A percentile compares a stretch with the other conserved stretches of the same genome.
phyloP scores from a whole-genome alignment of 202 grass and related monocot genomes.

The Hordeum pubiflorum region DNA sequence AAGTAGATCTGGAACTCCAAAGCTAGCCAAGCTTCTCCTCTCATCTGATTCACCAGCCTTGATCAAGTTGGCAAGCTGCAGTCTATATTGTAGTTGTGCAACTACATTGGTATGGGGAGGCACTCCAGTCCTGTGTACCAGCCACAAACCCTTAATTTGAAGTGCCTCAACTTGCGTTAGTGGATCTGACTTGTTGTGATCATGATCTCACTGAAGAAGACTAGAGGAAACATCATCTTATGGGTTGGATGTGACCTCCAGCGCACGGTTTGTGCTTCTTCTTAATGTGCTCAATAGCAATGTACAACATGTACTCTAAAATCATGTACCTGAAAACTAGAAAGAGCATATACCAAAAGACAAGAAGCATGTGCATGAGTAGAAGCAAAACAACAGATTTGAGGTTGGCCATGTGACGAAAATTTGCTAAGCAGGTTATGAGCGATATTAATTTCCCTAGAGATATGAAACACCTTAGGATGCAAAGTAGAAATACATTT shows the following conservation, averaged over 20 bases:
- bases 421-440: too few species aligned
- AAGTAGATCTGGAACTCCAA: too few species aligned
- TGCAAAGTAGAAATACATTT: too few species aligned
- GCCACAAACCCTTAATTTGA: slow-evolving; percentile 78
- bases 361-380: too few species aligned
- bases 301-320: too few species aligned
- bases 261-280: background rate
- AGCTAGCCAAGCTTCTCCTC: slow-evolving; percentile 3
- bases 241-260: slow-evolving; percentile 30
- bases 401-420: too few species aligned
- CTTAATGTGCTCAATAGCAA: too few species aligned
- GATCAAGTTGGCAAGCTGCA: slow-evolving; percentile 86
- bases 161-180: slow-evolving; percentile 65
- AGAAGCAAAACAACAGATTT: too few species aligned
- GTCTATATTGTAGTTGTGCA: slow-evolving; percentile 75
- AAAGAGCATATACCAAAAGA: too few species aligned
- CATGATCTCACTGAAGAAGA: slow-evolving; percentile 22
- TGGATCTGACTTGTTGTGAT: slow-evolving; percentile 36
- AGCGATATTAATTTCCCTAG: too few species aligned
- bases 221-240: slow-evolving; percentile 20
- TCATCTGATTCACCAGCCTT: slow-evolving; percentile 62
- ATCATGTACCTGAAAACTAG: too few species aligned
- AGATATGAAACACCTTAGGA: too few species aligned
- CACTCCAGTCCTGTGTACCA: slow-evolving; percentile 61
- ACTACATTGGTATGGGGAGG: slow-evolving; percentile 52